A percentile compares a stretch with the other conserved stretches of the same genome.
Conservation (phyloP, 2,329 filamentous ascomycete species). For the Botryotinia convoluta region DNA sequence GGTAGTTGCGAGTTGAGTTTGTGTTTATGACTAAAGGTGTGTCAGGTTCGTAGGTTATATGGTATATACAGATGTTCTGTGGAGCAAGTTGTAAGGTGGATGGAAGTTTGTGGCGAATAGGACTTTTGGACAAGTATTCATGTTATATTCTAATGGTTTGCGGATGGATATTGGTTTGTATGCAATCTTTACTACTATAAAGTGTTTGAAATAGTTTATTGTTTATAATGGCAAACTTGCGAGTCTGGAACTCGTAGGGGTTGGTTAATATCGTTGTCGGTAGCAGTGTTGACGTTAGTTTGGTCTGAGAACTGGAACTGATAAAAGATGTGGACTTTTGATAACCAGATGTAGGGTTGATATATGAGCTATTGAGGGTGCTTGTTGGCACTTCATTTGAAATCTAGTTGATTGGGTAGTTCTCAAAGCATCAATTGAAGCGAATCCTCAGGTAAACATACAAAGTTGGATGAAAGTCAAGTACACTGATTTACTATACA, state of each 20-base stretch:
- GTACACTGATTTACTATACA: neutral
- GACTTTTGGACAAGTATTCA: neutral
- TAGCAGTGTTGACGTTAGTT: too few species aligned
- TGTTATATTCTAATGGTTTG: neutral
- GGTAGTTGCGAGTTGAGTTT: neutral
- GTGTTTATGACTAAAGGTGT: neutral
- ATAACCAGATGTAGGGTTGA: neutral
- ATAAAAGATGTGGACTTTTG: neutral
- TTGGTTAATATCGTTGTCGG: too few species aligned
- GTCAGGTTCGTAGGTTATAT: neutral
- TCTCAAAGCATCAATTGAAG: neutral
- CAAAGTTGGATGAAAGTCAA: neutral
- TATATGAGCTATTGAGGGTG: neutral
- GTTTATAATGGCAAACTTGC: too few species aligned
- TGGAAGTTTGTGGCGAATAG: neutral
- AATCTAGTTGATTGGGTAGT: neutral
- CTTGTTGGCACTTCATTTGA: neutral
- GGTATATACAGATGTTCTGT: neutral
- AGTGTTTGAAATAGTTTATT: neutral
- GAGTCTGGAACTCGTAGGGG: too few species aligned
- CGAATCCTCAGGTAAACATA: neutral
- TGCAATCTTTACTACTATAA: neutral
- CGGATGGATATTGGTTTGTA: neutral
- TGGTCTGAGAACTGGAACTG: neutral
- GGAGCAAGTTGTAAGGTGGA: neutral